Base-by-base conservation (phyloP, 345 rosid species). In the Gossypium rotundifolium region DNA sequence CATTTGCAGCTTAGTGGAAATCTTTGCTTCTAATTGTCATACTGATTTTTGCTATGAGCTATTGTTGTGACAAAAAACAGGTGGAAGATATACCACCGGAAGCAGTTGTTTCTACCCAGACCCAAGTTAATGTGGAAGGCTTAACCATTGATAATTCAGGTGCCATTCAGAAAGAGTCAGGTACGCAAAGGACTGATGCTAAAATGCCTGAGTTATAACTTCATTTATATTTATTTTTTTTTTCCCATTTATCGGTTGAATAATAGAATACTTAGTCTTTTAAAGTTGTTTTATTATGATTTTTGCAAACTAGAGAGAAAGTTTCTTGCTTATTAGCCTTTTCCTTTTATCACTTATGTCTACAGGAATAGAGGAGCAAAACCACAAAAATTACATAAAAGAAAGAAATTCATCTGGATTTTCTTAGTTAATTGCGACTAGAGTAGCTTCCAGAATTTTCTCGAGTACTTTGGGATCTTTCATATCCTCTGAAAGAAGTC, bases 31-130 rank as follows among this genome's bases (percentile, higher is more conserved):
- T 55, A 20, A 62, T 55, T 74, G 25, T 75, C 49, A 61, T 71
- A 16, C 59, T 69, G 25, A 60, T 46, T 75, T 54, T 46, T 72
- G 14, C 61, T 74, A 40, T 72, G 82, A 76, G 68, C 17, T 73
- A 76, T 38, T 77, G 45, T 38, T 77, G 45, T 69, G 42, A 57
- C 67, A 66, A 76, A 60, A 33, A 71, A 29, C 79, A 83, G 85
- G 83, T 59, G 61, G 82, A 81, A 73, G 79, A 61, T 83, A 64
- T 75, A 71, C 40, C 73, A 67, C 71, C 14, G 74, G 87, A 82
- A 79, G 82, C 48, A 63, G 80, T 62, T 77, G 78, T 40, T 51
- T 71, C 84, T 77, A 65, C 75, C 25, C 78, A 69, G 57, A 72
- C 71, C 46, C 72, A 72, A 64, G 22, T 59, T 72, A 63, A 76